Conservation (phyloP, 768 basidiomycete genomes). For the Tricholoma sp. region DNA sequence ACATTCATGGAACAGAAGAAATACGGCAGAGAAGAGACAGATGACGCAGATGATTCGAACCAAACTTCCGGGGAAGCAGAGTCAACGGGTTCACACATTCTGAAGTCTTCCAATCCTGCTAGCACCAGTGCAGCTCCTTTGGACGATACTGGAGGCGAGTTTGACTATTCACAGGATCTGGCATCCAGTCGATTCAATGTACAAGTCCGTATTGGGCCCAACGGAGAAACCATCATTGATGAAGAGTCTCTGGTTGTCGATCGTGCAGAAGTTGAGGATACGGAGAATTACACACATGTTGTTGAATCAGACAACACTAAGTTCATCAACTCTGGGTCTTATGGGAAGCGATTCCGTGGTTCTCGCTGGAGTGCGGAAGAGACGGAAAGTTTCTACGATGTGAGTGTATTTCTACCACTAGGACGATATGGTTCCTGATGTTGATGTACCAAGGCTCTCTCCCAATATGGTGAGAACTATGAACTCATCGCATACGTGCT, state of each 20-base stretch:
- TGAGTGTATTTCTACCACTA: constrained; percentile 29
- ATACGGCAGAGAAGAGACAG: constrained; percentile 55
- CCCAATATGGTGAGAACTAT: constrained; percentile 90
- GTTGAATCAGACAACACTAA: constrained; percentile 80
- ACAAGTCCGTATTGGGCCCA: constrained; percentile 83
- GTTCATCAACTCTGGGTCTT: constrained; percentile 81
- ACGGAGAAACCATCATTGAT: constrained; percentile 83
- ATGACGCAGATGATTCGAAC: constrained; percentile 20
- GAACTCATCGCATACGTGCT: constrained; percentile 85
- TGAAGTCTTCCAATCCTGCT: constrained; percentile 8
- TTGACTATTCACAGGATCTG: constrained; percentile 66
- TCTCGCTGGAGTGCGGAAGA: constrained; percentile 88
- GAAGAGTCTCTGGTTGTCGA: constrained; percentile 82
- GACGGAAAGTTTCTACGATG: constrained; percentile 84
- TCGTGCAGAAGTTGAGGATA: constrained; percentile 62
- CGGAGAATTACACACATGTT: constrained; percentile 68
- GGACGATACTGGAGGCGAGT: constrained; percentile 52
- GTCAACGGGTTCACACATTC: constrained; percentile 13
- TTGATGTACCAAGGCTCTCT: constrained; percentile 49
- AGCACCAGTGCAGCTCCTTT: constrained; percentile 15
- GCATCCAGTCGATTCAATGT: constrained; percentile 72
- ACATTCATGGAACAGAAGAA: constrained; percentile 68
- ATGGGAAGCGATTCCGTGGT: constrained; percentile 75
- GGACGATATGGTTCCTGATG: background rate
- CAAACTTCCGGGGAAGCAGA: constrained; percentile 10